Evolutionary conservation across 257 asterid genomes (phyloP).

Genomic region (Solanum pennellii): DNA sequence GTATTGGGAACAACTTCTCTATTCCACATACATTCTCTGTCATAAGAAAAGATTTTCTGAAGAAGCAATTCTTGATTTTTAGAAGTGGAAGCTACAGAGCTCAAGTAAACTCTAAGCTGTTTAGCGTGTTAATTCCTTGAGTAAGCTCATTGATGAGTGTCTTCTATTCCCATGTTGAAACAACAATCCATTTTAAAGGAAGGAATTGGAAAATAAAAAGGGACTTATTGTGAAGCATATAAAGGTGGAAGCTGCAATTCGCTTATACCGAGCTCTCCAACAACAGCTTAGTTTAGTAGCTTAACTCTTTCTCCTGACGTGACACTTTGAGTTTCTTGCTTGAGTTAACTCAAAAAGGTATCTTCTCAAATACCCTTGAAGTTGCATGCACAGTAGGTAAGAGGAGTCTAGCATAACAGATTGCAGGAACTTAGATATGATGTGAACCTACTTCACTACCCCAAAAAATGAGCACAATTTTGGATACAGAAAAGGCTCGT

Average conservation of each 20-base stretch:
- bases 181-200: not conserved
- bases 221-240: not conserved
- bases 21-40: constrained; percentile 11
- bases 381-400: not conserved
- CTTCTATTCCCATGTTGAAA: constrained; percentile 31
- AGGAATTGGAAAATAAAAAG: not conserved
- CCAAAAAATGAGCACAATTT: not conserved
- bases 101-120: constrained; percentile 52
- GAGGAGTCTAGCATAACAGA: not conserved
- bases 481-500: not conserved
- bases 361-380: not conserved
- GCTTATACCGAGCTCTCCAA: no score
- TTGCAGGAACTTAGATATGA: not conserved
- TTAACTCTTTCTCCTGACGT: not conserved
- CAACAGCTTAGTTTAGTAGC: not conserved
- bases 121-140: constrained; percentile 70
- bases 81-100: constrained; percentile 16
- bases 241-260: not conserved
- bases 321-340: not conserved
- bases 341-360: not conserved
- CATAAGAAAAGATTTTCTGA: constrained; percentile 59
- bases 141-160: constrained; percentile 46
- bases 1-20: not conserved
- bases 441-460: not conserved
- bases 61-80: constrained; percentile 38